These are phyloP conservation scores for Tetrastigma voinierianum DNA, from an alignment of 164 flowering plant genomes.

Conservation along the genomic window DNA sequence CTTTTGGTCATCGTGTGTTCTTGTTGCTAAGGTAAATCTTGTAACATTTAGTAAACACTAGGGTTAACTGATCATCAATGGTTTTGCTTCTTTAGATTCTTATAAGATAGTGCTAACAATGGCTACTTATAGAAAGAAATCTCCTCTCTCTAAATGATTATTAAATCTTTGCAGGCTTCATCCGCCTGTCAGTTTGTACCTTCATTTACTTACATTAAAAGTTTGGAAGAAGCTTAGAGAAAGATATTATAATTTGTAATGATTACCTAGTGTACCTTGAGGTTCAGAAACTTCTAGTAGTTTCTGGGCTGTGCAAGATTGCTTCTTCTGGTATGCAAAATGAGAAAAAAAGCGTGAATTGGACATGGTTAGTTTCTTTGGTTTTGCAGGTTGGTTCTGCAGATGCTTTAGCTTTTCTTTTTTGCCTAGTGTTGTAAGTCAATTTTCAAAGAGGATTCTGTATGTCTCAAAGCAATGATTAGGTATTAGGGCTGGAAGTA, in stretches of 20 bases:
- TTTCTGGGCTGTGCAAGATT: neutral
- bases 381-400: slow-evolving; percentile 81
- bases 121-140: too few species aligned
- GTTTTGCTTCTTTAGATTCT: neutral
- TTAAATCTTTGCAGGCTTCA: too few species aligned
- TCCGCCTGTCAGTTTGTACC: too few species aligned
- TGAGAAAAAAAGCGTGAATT: too few species aligned
- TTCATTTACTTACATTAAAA: too few species aligned
- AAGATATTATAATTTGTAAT: too few species aligned
- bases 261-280: neutral
- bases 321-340: neutral
- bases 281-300: neutral
- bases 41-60: neutral
- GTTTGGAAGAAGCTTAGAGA: too few species aligned
- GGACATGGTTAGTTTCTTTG: neutral
- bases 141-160: too few species aligned
- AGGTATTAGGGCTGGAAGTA: slow-evolving; percentile 95
- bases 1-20: slow-evolving; percentile 65
- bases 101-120: too few species aligned
- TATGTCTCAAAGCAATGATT: slow-evolving; percentile 70
- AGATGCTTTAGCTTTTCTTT: slow-evolving; percentile 92
- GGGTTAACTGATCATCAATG: neutral
- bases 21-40: slow-evolving; percentile 77
- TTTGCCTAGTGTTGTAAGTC: slow-evolving; percentile 94
- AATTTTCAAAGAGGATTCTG: slow-evolving; percentile 76